Conservation (phyloP, 2,329 filamentous ascomycete genomes). For the Akanthomyces muscarius region DNA sequence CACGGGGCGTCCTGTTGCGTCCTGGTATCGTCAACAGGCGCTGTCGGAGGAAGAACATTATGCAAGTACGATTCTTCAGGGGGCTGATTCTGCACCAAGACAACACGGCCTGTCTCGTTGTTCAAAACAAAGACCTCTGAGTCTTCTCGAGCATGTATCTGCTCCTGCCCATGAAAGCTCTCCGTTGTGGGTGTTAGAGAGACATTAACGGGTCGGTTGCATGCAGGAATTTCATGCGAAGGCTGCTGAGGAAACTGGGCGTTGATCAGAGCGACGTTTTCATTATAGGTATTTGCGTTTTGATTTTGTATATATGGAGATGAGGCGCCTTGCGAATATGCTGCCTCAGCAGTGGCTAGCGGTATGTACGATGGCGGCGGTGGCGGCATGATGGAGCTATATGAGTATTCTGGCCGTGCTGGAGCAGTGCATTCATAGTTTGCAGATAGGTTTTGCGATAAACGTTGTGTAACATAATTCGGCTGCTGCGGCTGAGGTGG, state of each 20-base stretch:
- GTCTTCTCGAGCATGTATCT: neutral
- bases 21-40: neutral
- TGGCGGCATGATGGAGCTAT: constrained; percentile 9
- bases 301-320: neutral
- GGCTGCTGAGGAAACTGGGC: neutral
- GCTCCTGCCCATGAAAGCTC: neutral
- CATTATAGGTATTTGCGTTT: neutral
- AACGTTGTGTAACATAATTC: neutral
- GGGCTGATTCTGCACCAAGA: neutral
- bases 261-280: neutral
- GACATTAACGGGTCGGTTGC: neutral
- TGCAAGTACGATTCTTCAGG: neutral
- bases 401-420: neutral
- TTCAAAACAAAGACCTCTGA: neutral
- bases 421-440: neutral
- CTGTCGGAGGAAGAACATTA: neutral
- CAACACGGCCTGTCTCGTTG: neutral
- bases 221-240: neutral
- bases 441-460: neutral
- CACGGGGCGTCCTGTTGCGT: too few species aligned
- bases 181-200: neutral
- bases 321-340: neutral
- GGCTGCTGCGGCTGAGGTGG: constrained; percentile 3
- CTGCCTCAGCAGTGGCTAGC: neutral
- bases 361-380: constrained; percentile 9